A percentile compares a stretch with the other conserved stretches of the same genome.
Evolutionary conservation across 106 monocot species (phyloP).

Genomic region (Dioscorea alata): DNA sequence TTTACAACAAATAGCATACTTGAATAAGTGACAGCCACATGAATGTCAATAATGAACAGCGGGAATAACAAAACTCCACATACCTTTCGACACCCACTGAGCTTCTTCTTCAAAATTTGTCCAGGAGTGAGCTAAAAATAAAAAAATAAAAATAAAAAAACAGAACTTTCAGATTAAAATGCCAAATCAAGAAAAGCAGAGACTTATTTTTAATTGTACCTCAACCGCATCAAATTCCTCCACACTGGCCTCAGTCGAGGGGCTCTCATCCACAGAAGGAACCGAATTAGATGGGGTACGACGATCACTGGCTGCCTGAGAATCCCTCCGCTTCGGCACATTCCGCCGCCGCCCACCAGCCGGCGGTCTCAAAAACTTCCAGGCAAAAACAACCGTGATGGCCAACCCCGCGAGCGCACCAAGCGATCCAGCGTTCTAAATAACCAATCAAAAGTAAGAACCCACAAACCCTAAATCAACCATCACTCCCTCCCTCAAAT

Average conservation of each 20-base stretch:
- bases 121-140: conserved; percentile 38
- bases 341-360: conserved; percentile 17
- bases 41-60: no score
- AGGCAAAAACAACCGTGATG: conserved; percentile 65
- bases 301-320: neutral
- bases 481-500: no score
- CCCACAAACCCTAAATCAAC: neutral
- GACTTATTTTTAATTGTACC: conserved; percentile 2
- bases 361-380: conserved; percentile 54
- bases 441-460: neutral
- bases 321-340: conserved; percentile 34
- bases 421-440: conserved; percentile 51
- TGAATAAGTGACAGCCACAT: no score
- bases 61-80: neutral
- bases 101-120: conserved; percentile 62
- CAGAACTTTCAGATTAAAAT: no score
- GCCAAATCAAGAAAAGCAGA: neutral
- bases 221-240: conserved; percentile 7
- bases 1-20: no score
- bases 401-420: conserved; percentile 74
- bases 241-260: neutral
- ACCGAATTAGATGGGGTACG: conserved; percentile 4
- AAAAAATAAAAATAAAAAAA: neutral
- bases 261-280: neutral
- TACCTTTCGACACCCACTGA: conserved; percentile 76